Base-by-base conservation (phyloP, 2,329 filamentous ascomycete species). In the Aspergillus novoparasiticus region DNA sequence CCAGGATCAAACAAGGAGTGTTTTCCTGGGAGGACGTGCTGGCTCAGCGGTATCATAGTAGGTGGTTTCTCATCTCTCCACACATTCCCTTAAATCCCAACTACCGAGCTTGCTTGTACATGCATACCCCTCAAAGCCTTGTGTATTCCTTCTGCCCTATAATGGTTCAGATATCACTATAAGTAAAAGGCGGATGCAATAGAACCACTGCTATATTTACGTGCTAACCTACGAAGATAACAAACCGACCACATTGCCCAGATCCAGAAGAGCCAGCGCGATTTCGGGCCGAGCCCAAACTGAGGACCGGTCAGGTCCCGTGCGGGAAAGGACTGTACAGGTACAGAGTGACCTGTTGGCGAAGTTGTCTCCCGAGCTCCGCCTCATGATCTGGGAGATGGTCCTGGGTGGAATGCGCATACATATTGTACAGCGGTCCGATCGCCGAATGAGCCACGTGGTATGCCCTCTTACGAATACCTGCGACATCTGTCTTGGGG, bases 1-100 rank as follows among this genome's bases (percentile, higher is more conserved):
- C 75, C 21, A 73, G 72, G 57, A 72, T 72, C 45, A 78, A 75
- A 60, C 71, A 72, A 45, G 77, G 77, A 0, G 72, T 78, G 2
- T 78, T 79, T 64, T 78, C 75, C 8, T 79, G 77, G 76, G 76
- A 79, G 65, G 77, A 79, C 70, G 76, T 79, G 12, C 66, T 79
- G 46, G 72, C 74, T 32, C 76, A 79, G 57, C 75, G 76, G 62
- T 79, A 78, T 65, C 75, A 77, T 61, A 77, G 77, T 79, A 57
- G 68, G 74, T 73, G 36, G 9, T 43, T 23, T n/a, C 45, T 28
- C 36, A 21, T 46, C 21, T 45, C 45, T 23, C 50, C 34, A 36
- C 57, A 8, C 6, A 26, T 21, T 16, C 30, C 10, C 16, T 51
- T 10, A 19, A 30, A n/a, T 16, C 45, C 16, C 45, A 26, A 14